Percentiles rank a stretch among this genome's conserved stretches.
phyloP scores from a whole-genome alignment of 495 filamentous ascomycete species.

The Rhypophila decipiens region DNA sequence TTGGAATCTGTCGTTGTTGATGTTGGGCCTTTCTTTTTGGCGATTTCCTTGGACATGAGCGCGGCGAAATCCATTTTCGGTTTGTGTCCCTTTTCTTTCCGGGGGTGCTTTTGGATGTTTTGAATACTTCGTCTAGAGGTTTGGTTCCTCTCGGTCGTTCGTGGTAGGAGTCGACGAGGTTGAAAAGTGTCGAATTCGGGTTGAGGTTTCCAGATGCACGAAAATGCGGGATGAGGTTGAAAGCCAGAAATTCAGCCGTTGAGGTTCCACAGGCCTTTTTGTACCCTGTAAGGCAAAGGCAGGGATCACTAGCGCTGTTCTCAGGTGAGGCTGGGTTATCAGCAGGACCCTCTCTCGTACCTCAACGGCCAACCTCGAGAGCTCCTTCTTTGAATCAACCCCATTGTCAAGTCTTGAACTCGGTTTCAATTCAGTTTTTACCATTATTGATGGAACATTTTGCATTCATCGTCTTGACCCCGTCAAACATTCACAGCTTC shows the following conservation, averaged over 20 bases:
- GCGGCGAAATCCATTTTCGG: conserved; percentile 83
- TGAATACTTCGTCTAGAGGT: neutral
- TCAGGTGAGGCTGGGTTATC: no score
- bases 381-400: no score
- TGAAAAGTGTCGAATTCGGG: neutral
- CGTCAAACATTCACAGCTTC: neutral
- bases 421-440: no score
- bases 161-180: neutral
- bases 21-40: conserved; percentile 58
- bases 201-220: neutral
- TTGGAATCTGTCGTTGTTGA: conserved; percentile 13
- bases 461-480: no score
- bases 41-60: conserved; percentile 84
- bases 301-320: no score
- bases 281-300: no score
- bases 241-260: no score
- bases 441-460: no score
- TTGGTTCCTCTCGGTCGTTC: neutral
- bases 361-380: no score
- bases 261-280: no score
- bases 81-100: neutral
- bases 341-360: no score
- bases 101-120: neutral
- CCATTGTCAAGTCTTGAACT: no score
- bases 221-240: neutral